Evolutionary conservation across 495 filamentous ascomycete genomes (phyloP).

Genomic region (Xylaria palmicola): DNA sequence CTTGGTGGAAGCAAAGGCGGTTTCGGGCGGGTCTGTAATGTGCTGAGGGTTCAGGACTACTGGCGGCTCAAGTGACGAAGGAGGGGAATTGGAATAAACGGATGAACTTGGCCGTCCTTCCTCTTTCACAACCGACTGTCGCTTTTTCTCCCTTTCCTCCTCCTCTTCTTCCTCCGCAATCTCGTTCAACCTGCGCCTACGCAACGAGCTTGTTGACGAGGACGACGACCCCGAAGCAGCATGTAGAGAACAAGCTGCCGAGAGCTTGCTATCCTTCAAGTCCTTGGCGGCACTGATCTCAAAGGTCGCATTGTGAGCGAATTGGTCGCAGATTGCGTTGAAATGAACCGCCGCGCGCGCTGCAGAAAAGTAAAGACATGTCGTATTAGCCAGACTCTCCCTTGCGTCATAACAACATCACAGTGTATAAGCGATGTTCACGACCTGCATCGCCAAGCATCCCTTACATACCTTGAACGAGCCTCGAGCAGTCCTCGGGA

Average conservation of each 20-base stretch:
- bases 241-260: conserved; percentile 85
- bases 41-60: conserved; percentile 24
- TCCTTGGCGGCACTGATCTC: conserved; percentile 70
- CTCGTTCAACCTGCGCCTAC: conserved; percentile 74
- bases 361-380: conserved; percentile 32
- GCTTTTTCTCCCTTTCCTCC: conserved; percentile 48
- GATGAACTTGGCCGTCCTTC: conserved; percentile 32
- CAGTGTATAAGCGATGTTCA: conserved; percentile 2
- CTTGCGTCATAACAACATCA: not conserved
- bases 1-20: conserved; percentile 38
- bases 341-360: conserved; percentile 95
- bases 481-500: conserved; percentile 83
- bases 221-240: conserved; percentile 83
- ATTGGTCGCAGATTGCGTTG: conserved; percentile 77
- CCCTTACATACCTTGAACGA: conserved; percentile 74
- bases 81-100: conserved; percentile 23
- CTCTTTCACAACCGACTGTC: conserved; percentile 47
- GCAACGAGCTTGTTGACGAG: conserved; percentile 80
- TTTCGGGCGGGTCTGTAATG: conserved; percentile 34
- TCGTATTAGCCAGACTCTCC: conserved; percentile 2
- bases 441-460: not conserved
- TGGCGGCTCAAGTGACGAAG: conserved; percentile 20
- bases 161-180: conserved; percentile 84
- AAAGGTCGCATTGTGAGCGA: conserved; percentile 83
- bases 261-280: conserved; percentile 82